Evolutionary conservation across 2,329 filamentous ascomycete genomes (phyloP).

Genomic region (Alternaria brassicae): DNA sequence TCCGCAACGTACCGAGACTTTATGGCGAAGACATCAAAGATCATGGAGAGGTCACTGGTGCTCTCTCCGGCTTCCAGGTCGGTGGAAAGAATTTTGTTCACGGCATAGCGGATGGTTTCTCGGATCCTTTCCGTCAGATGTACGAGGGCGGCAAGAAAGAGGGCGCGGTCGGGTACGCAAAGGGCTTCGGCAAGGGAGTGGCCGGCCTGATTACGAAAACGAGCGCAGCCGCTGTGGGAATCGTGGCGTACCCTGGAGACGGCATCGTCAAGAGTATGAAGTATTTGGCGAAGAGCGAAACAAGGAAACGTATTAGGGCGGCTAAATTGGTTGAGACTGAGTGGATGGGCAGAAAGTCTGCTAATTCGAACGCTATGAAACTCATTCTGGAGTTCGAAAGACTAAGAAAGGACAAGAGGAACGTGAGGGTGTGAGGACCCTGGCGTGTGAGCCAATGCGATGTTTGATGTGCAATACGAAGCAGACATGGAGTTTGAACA

Average conservation of each 20-base stretch:
- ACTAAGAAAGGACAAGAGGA: constrained; percentile 5
- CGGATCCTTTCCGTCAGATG: constrained; percentile 42
- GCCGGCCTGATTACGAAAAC: constrained; percentile 14
- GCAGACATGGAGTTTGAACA: background rate
- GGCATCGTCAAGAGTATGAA: constrained; percentile 24
- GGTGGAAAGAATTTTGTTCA: constrained; percentile 45
- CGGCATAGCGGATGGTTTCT: constrained; percentile 44
- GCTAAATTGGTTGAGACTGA: constrained; percentile 14
- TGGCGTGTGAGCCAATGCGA: background rate
- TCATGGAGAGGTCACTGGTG: constrained; percentile 44
- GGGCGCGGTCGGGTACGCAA: constrained; percentile 42
- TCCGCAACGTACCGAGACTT: constrained; percentile 45
- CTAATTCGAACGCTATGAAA: constrained; percentile 3
- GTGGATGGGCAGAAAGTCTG: background rate
- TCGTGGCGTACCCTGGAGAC: constrained; percentile 25
- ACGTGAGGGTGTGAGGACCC: background rate
- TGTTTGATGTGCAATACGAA: background rate
- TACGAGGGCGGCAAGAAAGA: constrained; percentile 41
- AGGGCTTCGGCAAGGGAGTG: constrained; percentile 43
- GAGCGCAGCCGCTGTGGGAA: constrained; percentile 9
- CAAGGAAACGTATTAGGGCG: constrained; percentile 11
- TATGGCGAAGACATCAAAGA: constrained; percentile 49
- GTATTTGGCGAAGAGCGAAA: constrained; percentile 12
- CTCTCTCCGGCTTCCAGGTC: constrained; percentile 42
- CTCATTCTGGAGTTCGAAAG: constrained; percentile 7